phyloP scores from a whole-genome alignment of 2,329 filamentous ascomycete genomes.

The Pseudocercospora fijiensis region DNA sequence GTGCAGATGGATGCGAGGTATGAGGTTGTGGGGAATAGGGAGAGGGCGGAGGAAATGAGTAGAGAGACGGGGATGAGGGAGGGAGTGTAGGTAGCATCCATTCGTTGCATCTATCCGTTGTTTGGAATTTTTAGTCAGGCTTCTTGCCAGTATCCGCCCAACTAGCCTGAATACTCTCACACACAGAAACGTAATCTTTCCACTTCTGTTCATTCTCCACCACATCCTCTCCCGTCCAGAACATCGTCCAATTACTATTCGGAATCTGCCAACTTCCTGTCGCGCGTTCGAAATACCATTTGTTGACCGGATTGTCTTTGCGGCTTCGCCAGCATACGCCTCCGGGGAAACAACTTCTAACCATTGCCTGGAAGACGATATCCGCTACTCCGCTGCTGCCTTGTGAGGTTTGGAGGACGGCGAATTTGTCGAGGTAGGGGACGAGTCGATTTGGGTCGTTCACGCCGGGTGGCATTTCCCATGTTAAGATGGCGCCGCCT shows the following conservation, averaged over 20 bases:
- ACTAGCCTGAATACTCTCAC: conserved; percentile 49
- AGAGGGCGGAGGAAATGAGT: no score
- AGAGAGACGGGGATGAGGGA: no score
- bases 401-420: conserved; percentile 82
- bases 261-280: conserved; percentile 78
- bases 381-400: conserved; percentile 85
- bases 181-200: conserved; percentile 52
- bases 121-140: conserved; percentile 28
- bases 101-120: no score
- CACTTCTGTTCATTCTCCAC: conserved; percentile 48
- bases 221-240: conserved; percentile 77
- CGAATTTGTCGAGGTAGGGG: conserved; percentile 96
- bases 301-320: conserved; percentile 92
- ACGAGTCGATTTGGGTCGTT: conserved; percentile 63
- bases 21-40: no score
- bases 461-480: conserved; percentile 68
- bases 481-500: conserved; percentile 89
- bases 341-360: conserved; percentile 78
- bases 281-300: conserved; percentile 97
- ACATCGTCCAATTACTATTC: conserved; percentile 93
- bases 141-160: conserved; percentile 46
- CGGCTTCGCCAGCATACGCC: conserved; percentile 92
- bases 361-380: conserved; percentile 95
- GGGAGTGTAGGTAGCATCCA: no score
- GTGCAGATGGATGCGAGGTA: no score